These are phyloP conservation scores for Fusarium scirpi DNA, from an alignment of 2,329 filamentous ascomycete species.

Conservation along the genomic window DNA sequence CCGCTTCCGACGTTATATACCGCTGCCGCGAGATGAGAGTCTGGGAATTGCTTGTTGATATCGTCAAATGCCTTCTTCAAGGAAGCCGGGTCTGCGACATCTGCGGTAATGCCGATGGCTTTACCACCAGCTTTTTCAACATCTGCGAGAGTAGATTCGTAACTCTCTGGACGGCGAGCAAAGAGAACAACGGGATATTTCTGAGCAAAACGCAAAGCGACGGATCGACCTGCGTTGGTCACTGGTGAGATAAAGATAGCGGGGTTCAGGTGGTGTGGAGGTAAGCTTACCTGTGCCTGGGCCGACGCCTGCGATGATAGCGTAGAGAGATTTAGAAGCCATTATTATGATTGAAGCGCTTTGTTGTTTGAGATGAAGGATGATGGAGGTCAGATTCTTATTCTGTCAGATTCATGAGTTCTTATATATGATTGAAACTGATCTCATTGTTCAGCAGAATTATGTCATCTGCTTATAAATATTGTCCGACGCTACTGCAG, in stretches of 20 bases:
- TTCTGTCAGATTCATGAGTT: not conserved
- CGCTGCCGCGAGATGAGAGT: slow-evolving; percentile 69
- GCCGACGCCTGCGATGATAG: slow-evolving; percentile 79
- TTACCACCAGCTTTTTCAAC: slow-evolving; percentile 76
- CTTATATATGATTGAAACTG: slow-evolving; percentile 3
- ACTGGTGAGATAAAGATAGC: slow-evolving; percentile 1
- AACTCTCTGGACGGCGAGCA: slow-evolving; percentile 75
- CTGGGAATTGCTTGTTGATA: slow-evolving; percentile 70
- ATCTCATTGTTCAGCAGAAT: slow-evolving; percentile 11
- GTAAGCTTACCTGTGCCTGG: slow-evolving; percentile 67
- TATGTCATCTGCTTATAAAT: slow-evolving; percentile 44
- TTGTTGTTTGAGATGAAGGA: too few relatives aligned
- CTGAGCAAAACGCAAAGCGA: slow-evolving; percentile 70
- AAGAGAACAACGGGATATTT: slow-evolving; percentile 80
- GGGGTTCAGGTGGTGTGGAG: not conserved
- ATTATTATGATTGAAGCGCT: not conserved
- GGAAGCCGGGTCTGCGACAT: slow-evolving; percentile 55
- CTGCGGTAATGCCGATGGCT: slow-evolving; percentile 75
- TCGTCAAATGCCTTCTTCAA: slow-evolving; percentile 70
- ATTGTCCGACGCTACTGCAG: not conserved
- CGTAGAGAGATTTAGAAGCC: slow-evolving; percentile 63
- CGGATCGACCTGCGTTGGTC: slow-evolving; percentile 54
- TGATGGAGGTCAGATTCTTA: not conserved
- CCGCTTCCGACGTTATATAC: slow-evolving; percentile 74
- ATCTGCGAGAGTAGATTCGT: slow-evolving; percentile 73